Conservation (phyloP, 192 early-diverging fungal species). For the Coemansia sp. region DNA sequence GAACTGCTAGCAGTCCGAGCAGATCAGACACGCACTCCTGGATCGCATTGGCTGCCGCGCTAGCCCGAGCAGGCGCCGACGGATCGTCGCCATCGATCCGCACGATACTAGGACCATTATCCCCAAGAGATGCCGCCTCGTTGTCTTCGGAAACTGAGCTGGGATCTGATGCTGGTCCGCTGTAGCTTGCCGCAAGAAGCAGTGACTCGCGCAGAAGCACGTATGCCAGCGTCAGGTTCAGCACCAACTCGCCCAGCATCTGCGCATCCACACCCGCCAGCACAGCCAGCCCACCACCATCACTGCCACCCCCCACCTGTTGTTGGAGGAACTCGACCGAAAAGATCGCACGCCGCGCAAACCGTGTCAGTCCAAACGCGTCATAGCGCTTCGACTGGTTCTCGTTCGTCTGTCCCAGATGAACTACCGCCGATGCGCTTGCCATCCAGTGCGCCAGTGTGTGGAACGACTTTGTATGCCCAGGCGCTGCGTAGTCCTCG, state of each 20-base stretch:
- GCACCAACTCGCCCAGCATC: constrained; percentile 6
- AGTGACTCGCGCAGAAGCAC: constrained; percentile 41
- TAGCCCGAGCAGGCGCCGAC: constrained; percentile 10
- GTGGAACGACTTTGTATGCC: constrained; percentile 22
- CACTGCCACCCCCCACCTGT: too few relatives aligned
- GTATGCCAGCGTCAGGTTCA: constrained; percentile 36
- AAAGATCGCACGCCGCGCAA: constrained; percentile 45
- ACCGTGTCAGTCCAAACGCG: constrained; percentile 23
- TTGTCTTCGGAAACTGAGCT: not conserved
- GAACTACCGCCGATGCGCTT: not conserved
- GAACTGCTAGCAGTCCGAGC: constrained; percentile 15
- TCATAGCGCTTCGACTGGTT: constrained; percentile 10
- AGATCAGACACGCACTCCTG: constrained; percentile 29
- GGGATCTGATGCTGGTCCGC: not conserved
- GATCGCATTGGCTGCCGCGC: constrained; percentile 16
- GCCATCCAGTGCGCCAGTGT: constrained; percentile 40
- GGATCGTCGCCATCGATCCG: constrained; percentile 7
- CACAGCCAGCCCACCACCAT: not conserved
- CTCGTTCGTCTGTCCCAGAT: not conserved
- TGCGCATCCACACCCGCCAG: not conserved
- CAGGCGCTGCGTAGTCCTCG: constrained; percentile 1
- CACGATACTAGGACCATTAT: constrained; percentile 11
- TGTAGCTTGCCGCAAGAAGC: constrained; percentile 7
- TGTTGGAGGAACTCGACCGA: constrained; percentile 18
- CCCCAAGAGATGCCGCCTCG: not conserved